phyloP scores from a whole-genome alignment of 495 filamentous ascomycete species.

The Daldinia grandis region DNA sequence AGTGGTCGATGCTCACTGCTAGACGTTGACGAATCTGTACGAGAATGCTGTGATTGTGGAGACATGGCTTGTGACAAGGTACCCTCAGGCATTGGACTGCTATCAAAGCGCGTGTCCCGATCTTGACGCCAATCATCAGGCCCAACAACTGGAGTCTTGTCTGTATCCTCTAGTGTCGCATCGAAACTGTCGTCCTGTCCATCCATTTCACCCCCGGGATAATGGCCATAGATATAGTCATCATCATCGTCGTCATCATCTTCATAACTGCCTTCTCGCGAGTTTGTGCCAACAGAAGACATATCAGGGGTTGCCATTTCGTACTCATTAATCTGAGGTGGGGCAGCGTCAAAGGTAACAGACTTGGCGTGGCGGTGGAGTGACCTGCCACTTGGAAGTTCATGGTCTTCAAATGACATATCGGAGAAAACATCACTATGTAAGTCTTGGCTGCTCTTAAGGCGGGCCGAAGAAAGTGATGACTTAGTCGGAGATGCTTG shows the following conservation, averaged over 20 bases:
- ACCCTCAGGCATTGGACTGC: slow-evolving; percentile 67
- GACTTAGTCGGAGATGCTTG: slow-evolving; percentile 85
- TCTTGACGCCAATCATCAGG: slow-evolving; percentile 94
- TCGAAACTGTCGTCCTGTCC: slow-evolving; percentile 92
- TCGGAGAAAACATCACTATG: slow-evolving; percentile 79
- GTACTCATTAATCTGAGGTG: slow-evolving; percentile 94
- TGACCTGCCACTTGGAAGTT: slow-evolving; percentile 63
- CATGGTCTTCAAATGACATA: slow-evolving; percentile 58
- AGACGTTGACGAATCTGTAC: slow-evolving; percentile 73
- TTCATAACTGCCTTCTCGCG: slow-evolving; percentile 90
- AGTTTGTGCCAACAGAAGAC: slow-evolving; percentile 86
- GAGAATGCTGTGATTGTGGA: slow-evolving; percentile 55
- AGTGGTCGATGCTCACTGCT: slow-evolving; percentile 78
- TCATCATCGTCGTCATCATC: slow-evolving; percentile 72
- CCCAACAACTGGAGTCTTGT: slow-evolving; percentile 95
- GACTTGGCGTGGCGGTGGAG: slow-evolving; percentile 89
- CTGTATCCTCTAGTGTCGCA: slow-evolving; percentile 90
- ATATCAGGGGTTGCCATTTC: slow-evolving; percentile 96
- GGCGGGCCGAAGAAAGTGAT: slow-evolving; percentile 75
- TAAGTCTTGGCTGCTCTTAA: slow-evolving; percentile 75
- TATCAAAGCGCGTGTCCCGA: slow-evolving; percentile 78
- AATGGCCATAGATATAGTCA: slow-evolving; percentile 61
- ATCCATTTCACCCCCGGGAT: slow-evolving; percentile 70
- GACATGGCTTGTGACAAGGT: slow-evolving; percentile 30
- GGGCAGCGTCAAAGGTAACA: slow-evolving; percentile 93